Evolutionary conservation across 2,329 filamentous ascomycete genomes (phyloP), one percentile per base, ranked within the genome.

Genomic region (Apiospora arundinis): DNA sequence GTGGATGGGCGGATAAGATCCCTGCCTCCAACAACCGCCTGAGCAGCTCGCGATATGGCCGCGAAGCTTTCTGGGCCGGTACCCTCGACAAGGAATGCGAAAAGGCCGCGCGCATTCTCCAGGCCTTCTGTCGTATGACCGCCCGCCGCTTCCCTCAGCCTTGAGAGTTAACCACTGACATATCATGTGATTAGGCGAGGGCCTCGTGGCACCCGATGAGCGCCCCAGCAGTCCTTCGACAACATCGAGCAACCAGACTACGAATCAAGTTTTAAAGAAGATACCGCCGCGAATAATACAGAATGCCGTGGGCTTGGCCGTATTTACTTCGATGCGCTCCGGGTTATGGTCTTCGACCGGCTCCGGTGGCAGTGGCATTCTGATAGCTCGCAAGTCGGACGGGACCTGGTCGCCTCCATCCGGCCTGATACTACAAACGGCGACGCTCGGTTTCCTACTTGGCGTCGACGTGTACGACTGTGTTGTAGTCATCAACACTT

Each of bases 391-490:
- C 75, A 93, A 93, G 77, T 92, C 92, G 32, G 95, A 97, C 75
- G 95, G 95, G 8, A 92, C 91, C 74, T 98, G 95, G 95, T 96
- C 94, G 74, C 93, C 95, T 11, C 95, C 95, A 0, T 97, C 94
- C 0, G 95, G 93, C 67, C 95, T 98, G 75, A 89, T 97, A 84
- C 87, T 97, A 66, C 95, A 98, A 79, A 97, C 95, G 0, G 90
- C 94, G 0, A 94, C 93, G 0, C 87, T 98, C 45, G 95, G 95
- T 46, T 98, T 98, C 78, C 89, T 97, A 69, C 92, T 95, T 7
- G 95, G 95, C 2, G 92, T 97, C 52, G 95, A 98, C 79, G 95
- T 98, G 44, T 98, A 98, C 85, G 95, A 98, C 81, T 97, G 95
- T 78, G 93, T 98, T 18, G 88, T 98, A 11, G 93, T 98, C 46